Evolutionary conservation across 2,329 filamentous ascomycete genomes (phyloP), one percentile per base, ranked within the genome.

Genomic region (Ophiostoma perfectum): DNA sequence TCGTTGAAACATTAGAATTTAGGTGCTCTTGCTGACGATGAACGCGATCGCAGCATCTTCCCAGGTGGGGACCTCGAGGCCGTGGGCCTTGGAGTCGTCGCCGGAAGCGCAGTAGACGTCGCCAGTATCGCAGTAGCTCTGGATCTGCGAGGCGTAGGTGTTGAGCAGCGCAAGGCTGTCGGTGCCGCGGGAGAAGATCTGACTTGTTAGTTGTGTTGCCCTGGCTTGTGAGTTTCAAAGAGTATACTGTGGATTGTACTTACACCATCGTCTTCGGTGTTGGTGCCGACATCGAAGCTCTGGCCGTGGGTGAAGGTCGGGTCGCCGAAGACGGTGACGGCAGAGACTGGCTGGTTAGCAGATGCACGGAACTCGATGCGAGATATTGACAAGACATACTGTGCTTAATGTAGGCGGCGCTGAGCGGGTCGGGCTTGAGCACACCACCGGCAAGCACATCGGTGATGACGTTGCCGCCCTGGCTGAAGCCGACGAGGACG

Each of bases 51-150:
- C 65, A 12, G 47, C 65, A 44, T 38, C 36, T 16, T 42, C 49
- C 58, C 68, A 67, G 27, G 67, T 69, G 8, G 67, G 45, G 9
- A 67, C 39, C 44, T 67, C 68, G 38, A 49, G 5, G 9, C 73
- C 69, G 66, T 76, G 75, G 16, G 70, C 70, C 2, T 62, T 55
- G 16, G 67, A 62, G 49, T 70, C 69, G 52, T 66, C 66, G 36
- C 75, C 75, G 1, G 55, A 62, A 45, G 74, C 73, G 70, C 75
- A 76, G 66, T 74, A 76, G 2, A 73, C 70, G 60, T 76, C 75
- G 58, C 72, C 73, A 0, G 68, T 68, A 65, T 76, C 72, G 65
- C 75, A 75, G 69, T 72, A 75, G 60, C 71, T 73, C 52, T 71
- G 70, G 64, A 76, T 75, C 14, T 69, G 65, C 45, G 67, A 67